phyloP scores from a whole-genome alignment of 768 basidiomycete genomes.

The Kwoniella dendrophila region DNA sequence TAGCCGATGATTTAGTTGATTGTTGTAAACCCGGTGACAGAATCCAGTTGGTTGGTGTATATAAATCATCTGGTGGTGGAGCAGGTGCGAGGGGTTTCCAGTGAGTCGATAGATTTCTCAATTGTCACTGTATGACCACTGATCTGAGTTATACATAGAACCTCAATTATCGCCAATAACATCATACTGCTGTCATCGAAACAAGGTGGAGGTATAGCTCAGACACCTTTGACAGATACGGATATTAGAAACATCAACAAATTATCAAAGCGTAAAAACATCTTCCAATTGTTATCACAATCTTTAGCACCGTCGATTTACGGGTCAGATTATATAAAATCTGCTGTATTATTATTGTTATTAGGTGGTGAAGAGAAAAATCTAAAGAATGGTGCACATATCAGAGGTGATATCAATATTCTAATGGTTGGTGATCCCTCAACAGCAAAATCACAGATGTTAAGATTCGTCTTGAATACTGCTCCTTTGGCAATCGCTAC shows the following conservation, averaged over 20 bases:
- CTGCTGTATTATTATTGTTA: conserved; percentile 85
- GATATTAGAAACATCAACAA: conserved; percentile 97
- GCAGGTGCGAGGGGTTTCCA: conserved; percentile 84
- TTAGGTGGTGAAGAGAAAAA: conserved; percentile 98
- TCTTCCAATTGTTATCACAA: conserved; percentile 84
- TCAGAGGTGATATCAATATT: conserved; percentile 98
- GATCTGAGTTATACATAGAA: no score
- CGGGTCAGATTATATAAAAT: conserved; percentile 94
- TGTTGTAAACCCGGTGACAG: conserved; percentile 97
- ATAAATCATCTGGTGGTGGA: conserved; percentile 90
- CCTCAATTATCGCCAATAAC: conserved; percentile 90
- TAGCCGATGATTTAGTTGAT: conserved; percentile 96
- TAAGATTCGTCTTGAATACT: conserved; percentile 92
- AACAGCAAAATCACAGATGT: conserved; percentile 95
- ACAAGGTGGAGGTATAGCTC: conserved; percentile 90
- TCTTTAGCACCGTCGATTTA: conserved; percentile 97
- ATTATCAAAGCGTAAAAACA: conserved; percentile 79
- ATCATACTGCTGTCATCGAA: conserved; percentile 93
- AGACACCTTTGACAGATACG: conserved; percentile 83
- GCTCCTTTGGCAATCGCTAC: conserved; percentile 98
- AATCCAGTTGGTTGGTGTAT: conserved; percentile 92
- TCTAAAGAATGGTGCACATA: conserved; percentile 93
- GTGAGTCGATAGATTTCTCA: no score
- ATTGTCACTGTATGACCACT: no score
- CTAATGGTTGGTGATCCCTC: conserved; percentile 99